Conservation (phyloP, 306 rosid genomes). For the Prunus mongolica region DNA sequence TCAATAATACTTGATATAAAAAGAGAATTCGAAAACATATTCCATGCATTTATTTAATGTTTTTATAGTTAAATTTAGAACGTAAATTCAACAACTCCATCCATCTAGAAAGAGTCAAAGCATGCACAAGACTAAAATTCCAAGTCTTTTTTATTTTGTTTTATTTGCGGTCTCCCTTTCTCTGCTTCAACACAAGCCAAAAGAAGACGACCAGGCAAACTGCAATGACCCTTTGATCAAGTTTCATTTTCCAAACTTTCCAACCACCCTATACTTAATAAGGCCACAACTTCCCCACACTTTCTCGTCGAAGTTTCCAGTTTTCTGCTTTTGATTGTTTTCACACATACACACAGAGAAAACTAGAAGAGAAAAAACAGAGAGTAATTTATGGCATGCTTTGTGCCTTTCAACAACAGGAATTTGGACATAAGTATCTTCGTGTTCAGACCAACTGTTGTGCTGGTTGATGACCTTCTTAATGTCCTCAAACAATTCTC, state of each 20-base stretch:
- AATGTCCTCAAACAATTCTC: constrained; percentile 60
- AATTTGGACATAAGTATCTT: constrained; percentile 59
- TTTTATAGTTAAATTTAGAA: not conserved
- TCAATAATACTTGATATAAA: not conserved
- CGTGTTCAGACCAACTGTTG: constrained; percentile 70
- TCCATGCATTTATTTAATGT: no score
- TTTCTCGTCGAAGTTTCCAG: constrained; percentile 10
- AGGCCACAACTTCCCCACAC: not conserved
- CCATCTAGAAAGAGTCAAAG: constrained; percentile 22
- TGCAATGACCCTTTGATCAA: not conserved
- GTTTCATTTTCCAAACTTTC: not conserved
- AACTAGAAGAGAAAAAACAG: not conserved
- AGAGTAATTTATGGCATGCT: constrained; percentile 48
- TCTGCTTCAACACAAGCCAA: constrained; percentile 22
- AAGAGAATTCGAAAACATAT: no score
- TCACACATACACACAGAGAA: not conserved
- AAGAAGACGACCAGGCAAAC: constrained; percentile 21
- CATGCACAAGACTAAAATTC: constrained; percentile 17
- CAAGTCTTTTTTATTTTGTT: not conserved
- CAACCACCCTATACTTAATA: not conserved
- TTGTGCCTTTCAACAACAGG: constrained; percentile 51
- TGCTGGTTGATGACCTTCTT: constrained; percentile 55
- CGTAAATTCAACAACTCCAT: not conserved
- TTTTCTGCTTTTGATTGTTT: not conserved
- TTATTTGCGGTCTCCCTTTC: not conserved